These are phyloP conservation scores for Nakazawaea siamensis DNA, from an alignment of 805 yeast species.

Conservation along the genomic window DNA sequence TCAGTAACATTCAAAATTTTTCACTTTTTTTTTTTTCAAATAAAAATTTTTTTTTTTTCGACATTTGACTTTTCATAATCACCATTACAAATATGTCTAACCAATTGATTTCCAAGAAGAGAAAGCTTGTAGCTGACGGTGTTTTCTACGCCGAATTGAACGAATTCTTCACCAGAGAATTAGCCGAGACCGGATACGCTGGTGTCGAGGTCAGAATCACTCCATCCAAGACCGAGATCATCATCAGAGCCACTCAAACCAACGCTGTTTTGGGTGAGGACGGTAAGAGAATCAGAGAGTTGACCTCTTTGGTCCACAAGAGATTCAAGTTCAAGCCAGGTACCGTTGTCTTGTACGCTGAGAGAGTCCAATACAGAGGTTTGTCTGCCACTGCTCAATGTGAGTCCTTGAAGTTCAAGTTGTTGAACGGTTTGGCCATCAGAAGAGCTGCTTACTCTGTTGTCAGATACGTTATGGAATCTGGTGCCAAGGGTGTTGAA, in stretches of 20 bases:
- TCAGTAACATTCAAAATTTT: not conserved
- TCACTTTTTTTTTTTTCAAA: too few species aligned
- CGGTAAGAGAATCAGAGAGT: constrained; percentile 99
- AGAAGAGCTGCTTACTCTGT: constrained; percentile 99
- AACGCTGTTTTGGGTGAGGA: constrained; percentile 98
- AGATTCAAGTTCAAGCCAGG: constrained; percentile 96
- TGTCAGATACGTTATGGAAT: constrained; percentile 98
- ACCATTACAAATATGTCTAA: constrained; percentile 1
- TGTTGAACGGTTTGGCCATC: constrained; percentile 97
- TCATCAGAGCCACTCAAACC: constrained; percentile 98
- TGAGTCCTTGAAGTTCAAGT: constrained; percentile 97
- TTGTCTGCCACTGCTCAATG: constrained; percentile 99
- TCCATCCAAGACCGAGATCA: constrained; percentile 95
- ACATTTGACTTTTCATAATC: too few species aligned
- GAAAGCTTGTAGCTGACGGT: constrained; percentile 99
- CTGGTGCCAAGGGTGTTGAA: constrained; percentile 99
- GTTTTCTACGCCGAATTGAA: constrained; percentile 99
- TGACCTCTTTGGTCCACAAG: constrained; percentile 95
- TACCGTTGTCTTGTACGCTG: constrained; percentile 91
- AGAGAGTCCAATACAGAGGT: constrained; percentile 99
- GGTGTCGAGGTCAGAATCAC: constrained; percentile 99
- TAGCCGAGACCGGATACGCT: constrained; percentile 99
- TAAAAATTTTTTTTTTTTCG: not conserved
- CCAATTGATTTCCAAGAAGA: constrained; percentile 79
- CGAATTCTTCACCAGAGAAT: constrained; percentile 99